Percentiles rank a stretch among this genome's conserved stretches.
Evolutionary conservation across 2,329 filamentous ascomycete genomes (phyloP).

Genomic region (Alternaria atra): DNA sequence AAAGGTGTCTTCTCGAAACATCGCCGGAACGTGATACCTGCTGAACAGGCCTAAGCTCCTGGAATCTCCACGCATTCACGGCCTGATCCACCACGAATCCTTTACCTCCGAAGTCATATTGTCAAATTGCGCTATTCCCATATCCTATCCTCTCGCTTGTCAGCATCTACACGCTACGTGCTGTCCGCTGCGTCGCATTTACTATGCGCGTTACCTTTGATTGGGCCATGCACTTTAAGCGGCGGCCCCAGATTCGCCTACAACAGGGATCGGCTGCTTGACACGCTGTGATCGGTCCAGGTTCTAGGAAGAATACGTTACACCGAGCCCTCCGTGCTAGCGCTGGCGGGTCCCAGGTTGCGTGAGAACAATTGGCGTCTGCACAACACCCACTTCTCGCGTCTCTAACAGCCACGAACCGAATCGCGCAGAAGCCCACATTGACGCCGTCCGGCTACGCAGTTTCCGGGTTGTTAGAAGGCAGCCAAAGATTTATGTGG

Average conservation of each 20-base stretch:
- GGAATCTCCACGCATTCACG: constrained; percentile 21
- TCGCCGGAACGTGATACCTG: constrained; percentile 18
- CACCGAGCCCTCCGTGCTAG: constrained; percentile 29
- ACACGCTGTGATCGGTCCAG: constrained; percentile 25
- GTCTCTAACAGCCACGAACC: constrained; percentile 22
- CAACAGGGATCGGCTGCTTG: constrained; percentile 33
- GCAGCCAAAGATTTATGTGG: constrained; percentile 7
- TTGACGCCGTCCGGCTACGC: constrained; percentile 3
- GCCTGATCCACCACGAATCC: background rate
- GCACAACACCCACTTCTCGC: constrained; percentile 19
- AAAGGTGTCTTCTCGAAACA: constrained; percentile 20
- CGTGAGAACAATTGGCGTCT: constrained; percentile 20
- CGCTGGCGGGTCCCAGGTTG: constrained; percentile 20
- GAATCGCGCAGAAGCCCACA: constrained; percentile 4
- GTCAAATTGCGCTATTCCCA: background rate
- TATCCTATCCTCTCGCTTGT: background rate
- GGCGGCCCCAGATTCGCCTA: constrained; percentile 25
- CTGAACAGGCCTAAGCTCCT: constrained; percentile 22
- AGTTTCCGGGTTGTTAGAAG: constrained; percentile 21
- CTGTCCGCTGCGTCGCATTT: constrained; percentile 14
- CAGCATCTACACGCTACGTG: background rate
- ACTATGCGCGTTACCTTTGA: constrained; percentile 11
- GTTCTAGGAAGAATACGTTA: constrained; percentile 26
- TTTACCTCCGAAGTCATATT: background rate
- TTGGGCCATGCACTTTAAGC: constrained; percentile 33